phyloP scores from a whole-genome alignment of 2,329 filamentous ascomycete genomes.

The Apiospora saccharicola region DNA sequence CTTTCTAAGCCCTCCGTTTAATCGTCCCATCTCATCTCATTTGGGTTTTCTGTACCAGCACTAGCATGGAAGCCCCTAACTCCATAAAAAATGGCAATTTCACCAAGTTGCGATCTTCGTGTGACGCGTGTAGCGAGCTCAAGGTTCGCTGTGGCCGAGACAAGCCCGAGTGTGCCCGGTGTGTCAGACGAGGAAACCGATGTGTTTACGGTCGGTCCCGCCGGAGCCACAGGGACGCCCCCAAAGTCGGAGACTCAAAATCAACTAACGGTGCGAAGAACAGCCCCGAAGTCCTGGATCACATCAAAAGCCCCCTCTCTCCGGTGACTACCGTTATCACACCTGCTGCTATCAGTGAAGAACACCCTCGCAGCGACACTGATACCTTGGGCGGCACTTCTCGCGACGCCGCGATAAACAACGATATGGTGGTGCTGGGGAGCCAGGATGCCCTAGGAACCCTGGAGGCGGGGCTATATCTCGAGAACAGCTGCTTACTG shows the following conservation, averaged over 20 bases:
- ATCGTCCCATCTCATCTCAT: no score
- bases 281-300: background rate
- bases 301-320: background rate
- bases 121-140: background rate
- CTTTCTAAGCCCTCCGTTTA: no score
- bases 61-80: no score
- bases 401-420: no score
- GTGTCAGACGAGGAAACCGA: background rate
- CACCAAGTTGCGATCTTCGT: background rate
- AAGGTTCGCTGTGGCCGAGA: background rate
- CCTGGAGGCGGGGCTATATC: background rate
- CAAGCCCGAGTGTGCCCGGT: background rate
- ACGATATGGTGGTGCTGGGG: no score
- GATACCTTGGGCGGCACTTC: no score
- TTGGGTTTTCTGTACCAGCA: no score
- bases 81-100: background rate
- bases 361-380: background rate
- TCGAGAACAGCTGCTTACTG: background rate
- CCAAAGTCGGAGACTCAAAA: background rate
- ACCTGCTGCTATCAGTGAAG: background rate
- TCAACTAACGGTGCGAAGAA: background rate
- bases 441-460: no score
- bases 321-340: no score
- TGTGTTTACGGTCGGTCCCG: background rate
- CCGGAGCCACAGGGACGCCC: background rate